phyloP scores from a whole-genome alignment of 2,329 filamentous ascomycete genomes.

The Cytospora piceicola region DNA sequence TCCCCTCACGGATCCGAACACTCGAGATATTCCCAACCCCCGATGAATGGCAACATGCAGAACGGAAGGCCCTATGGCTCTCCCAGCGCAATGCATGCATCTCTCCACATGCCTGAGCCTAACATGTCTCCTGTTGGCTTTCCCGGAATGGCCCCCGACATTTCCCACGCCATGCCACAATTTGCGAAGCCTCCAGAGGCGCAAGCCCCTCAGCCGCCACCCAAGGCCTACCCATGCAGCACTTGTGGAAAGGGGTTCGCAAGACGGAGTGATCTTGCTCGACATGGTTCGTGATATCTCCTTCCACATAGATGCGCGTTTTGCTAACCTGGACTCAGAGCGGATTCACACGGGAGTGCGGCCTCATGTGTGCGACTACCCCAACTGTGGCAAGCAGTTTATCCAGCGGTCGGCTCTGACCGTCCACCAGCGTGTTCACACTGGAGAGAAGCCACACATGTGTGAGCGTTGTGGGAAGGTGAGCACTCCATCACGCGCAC shows the following conservation, averaged over 20 bases:
- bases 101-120: slow-evolving; percentile 51
- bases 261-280: slow-evolving; percentile 86
- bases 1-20: slow-evolving; percentile 65
- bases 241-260: slow-evolving; percentile 93
- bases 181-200: slow-evolving; percentile 42
- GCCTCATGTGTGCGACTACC: slow-evolving; percentile 90
- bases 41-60: slow-evolving; percentile 47
- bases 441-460: slow-evolving; percentile 97
- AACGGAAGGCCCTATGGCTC: slow-evolving; percentile 54
- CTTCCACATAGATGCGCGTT: slow-evolving; percentile 2
- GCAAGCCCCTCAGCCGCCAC: slow-evolving; percentile 41
- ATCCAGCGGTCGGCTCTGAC: slow-evolving; percentile 96
- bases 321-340: slow-evolving; percentile 60
- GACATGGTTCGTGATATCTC: slow-evolving; percentile 65
- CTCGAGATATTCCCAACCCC: slow-evolving; percentile 57
- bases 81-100: slow-evolving; percentile 55
- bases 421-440: slow-evolving; percentile 93
- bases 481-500: slow-evolving; percentile 37
- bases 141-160: slow-evolving; percentile 43
- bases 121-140: slow-evolving; percentile 41
- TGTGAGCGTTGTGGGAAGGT: slow-evolving; percentile 97
- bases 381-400: slow-evolving; percentile 91
- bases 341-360: slow-evolving; percentile 91
- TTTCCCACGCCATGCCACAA: slow-evolving; percentile 45
- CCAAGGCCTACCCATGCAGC: slow-evolving; percentile 83